Base-by-base conservation (phyloP, 2,329 filamentous ascomycete species). In the Curvularia spicifera region DNA sequence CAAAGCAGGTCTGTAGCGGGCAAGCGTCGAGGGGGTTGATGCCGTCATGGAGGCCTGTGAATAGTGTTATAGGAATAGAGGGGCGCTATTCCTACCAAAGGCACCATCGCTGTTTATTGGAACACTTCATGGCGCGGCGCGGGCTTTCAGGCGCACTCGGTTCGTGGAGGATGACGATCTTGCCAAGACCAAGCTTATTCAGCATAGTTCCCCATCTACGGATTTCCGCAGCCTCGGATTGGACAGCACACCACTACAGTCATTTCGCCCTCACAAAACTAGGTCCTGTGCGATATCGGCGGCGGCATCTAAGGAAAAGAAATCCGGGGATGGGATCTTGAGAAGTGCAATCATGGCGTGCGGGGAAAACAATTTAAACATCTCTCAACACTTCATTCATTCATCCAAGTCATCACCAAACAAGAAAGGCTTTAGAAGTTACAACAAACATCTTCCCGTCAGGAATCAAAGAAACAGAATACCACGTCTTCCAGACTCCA, bases 1-100 rank as follows among this genome's bases (percentile, higher is more conserved):
- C 56, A 85, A 81, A 56, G 72, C 72, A 37, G 87, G 76, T 39
- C 75, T 72, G 61, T 78, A 79, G 54, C 78, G 77, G 40, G 76
- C 70, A 47, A 76, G 55, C 46, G 75, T 68, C 42, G 69, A 71
- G 22, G 73, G 68, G 15, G 71, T 71, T 47, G 72, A 68, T 64
- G 59, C 65, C 54, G 72, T 61, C 73, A 76, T 77, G 61, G 53
- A 47, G 15, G 57, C 48, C 57, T 48, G 35, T 51, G 28, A 12
- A 47, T 55, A 42, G 43, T 33, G 54, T 49, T 40, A 39, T 49
- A 51, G 22, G 33, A 50, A 44, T 60, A 42, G 39, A 35, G 37
- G 35, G 42, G 52, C 39, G 40, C 35, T 33, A n/a, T 51, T 46
- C 51, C 51, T 58, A 56, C 56, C 57, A 63, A 56, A 52, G 60